phyloP scores from a whole-genome alignment of 140 eudicot genomes.

The Ambrosia hybrid region DNA sequence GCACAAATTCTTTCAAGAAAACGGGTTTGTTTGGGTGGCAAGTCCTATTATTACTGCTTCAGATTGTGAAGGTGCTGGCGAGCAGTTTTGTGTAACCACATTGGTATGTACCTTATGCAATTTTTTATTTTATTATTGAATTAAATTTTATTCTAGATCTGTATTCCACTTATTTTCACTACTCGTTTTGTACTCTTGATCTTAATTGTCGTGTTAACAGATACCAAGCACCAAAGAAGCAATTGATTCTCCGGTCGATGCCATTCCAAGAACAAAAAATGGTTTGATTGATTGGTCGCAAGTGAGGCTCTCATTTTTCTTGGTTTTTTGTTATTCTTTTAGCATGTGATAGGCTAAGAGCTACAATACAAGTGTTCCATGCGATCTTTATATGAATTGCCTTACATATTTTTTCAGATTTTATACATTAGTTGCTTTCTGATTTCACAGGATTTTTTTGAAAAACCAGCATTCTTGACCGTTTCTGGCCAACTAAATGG shows the following conservation, averaged over 20 bases:
- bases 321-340: too few species aligned
- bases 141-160: neutral
- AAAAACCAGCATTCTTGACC: constrained; percentile 91
- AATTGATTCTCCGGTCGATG: constrained; percentile 58
- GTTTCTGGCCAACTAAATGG: constrained; percentile 99
- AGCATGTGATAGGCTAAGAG: too few species aligned
- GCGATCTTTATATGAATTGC: neutral
- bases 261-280: constrained; percentile 65
- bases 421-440: constrained; percentile 8
- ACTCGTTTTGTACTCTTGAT: neutral
- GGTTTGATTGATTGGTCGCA: constrained; percentile 97
- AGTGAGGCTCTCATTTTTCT: constrained; percentile 40
- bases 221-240: constrained; percentile 76
- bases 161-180: constrained; percentile 1
- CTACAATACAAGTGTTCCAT: neutral
- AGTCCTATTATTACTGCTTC: constrained; percentile 97
- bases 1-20: constrained; percentile 93
- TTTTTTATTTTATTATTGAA: neutral
- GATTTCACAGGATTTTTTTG: constrained; percentile 84
- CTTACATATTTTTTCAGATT: neutral
- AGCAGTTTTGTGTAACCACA: constrained; percentile 98
- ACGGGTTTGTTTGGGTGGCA: constrained; percentile 97
- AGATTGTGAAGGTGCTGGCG: constrained; percentile 99
- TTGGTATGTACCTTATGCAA: constrained; percentile 50
- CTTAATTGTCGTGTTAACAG: constrained; percentile 36